A percentile compares a stretch with the other conserved stretches of the same genome.
These are phyloP conservation scores for Lophium mytilinum DNA, from an alignment of 495 filamentous ascomycete species.

Conservation along the genomic window DNA sequence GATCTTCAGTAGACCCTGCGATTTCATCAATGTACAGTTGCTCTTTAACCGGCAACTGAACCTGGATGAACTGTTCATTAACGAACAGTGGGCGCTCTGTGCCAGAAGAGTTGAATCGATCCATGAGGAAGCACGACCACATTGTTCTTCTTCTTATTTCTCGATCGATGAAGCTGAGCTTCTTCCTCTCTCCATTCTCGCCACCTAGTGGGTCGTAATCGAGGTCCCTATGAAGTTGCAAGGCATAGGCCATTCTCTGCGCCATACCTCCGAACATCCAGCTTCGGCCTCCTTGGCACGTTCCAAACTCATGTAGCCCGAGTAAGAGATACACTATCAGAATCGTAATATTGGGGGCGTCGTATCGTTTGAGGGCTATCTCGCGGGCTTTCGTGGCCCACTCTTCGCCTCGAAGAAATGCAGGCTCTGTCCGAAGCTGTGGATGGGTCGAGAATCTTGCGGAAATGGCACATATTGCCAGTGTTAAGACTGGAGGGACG, in stretches of 20 bases:
- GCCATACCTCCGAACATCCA: slow-evolving; percentile 95
- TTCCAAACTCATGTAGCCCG: slow-evolving; percentile 91
- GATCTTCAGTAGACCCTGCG: slow-evolving; percentile 75
- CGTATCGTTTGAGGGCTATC: slow-evolving; percentile 76
- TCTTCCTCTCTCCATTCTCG: slow-evolving; percentile 52
- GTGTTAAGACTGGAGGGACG: slow-evolving; percentile 76
- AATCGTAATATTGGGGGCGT: slow-evolving; percentile 93
- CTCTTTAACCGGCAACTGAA: slow-evolving; percentile 87
- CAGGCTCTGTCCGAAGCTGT: slow-evolving; percentile 69
- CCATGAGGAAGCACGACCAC: slow-evolving; percentile 98
- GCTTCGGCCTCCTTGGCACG: slow-evolving; percentile 89
- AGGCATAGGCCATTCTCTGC: slow-evolving; percentile 90
- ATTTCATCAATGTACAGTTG: slow-evolving; percentile 86
- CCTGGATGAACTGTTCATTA: slow-evolving; percentile 77
- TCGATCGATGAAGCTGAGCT: slow-evolving; percentile 81
- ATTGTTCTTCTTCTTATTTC: slow-evolving; percentile 90
- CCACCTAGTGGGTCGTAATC: slow-evolving; percentile 67
- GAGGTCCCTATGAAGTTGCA: slow-evolving; percentile 90
- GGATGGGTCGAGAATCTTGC: slow-evolving; percentile 95
- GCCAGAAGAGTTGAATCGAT: slow-evolving; percentile 92
- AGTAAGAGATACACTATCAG: slow-evolving; percentile 81
- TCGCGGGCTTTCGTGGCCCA: slow-evolving; percentile 81
- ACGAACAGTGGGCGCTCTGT: slow-evolving; percentile 91
- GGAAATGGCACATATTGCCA: slow-evolving; percentile 87
- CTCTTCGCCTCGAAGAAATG: slow-evolving; percentile 82